Evolutionary conservation across 2,329 filamentous ascomycete species (phyloP).

Genomic region (Akanthomyces uredinophilus): DNA sequence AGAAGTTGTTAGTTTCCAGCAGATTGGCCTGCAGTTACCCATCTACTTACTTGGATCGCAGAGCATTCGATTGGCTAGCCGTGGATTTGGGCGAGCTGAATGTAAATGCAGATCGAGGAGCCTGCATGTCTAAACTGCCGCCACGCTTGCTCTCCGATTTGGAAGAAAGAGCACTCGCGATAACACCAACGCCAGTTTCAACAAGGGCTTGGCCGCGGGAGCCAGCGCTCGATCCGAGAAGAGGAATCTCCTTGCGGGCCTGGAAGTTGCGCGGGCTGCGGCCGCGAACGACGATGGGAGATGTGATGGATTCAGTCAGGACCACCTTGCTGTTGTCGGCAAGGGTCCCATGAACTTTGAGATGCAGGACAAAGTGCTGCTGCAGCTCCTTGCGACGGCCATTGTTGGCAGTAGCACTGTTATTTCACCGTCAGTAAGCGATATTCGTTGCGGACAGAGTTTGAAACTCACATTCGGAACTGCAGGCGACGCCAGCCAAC

Average conservation of each 20-base stretch:
- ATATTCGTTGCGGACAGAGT: neutral
- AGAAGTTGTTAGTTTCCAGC: slow-evolving; percentile 23
- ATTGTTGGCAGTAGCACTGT: slow-evolving; percentile 88
- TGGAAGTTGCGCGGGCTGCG: slow-evolving; percentile 94
- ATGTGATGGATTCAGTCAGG: slow-evolving; percentile 78
- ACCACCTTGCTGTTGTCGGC: slow-evolving; percentile 77
- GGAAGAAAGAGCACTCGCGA: slow-evolving; percentile 49
- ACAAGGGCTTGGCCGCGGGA: slow-evolving; percentile 71
- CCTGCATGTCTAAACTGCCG: slow-evolving; percentile 45
- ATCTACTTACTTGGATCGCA: slow-evolving; percentile 55
- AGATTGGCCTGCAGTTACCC: neutral
- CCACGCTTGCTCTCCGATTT: slow-evolving; percentile 52
- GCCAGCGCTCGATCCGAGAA: slow-evolving; percentile 70
- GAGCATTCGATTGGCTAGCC: slow-evolving; percentile 44
- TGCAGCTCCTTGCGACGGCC: slow-evolving; percentile 90
- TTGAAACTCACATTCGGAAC: slow-evolving; percentile 65
- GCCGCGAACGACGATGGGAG: slow-evolving; percentile 88
- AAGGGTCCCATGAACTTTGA: slow-evolving; percentile 80
- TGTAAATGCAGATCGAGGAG: slow-evolving; percentile 53
- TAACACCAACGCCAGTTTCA: slow-evolving; percentile 57
- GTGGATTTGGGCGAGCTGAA: slow-evolving; percentile 54
- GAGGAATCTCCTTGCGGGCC: slow-evolving; percentile 84
- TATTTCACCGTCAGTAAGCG: neutral
- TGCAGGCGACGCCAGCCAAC: slow-evolving; percentile 93
- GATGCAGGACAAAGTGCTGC: slow-evolving; percentile 86